Percentiles rank a stretch among this genome's conserved stretches.
These are phyloP conservation scores for Beverwykella pulmonaria DNA, from an alignment of 495 filamentous ascomycete genomes.

Conservation along the genomic window DNA sequence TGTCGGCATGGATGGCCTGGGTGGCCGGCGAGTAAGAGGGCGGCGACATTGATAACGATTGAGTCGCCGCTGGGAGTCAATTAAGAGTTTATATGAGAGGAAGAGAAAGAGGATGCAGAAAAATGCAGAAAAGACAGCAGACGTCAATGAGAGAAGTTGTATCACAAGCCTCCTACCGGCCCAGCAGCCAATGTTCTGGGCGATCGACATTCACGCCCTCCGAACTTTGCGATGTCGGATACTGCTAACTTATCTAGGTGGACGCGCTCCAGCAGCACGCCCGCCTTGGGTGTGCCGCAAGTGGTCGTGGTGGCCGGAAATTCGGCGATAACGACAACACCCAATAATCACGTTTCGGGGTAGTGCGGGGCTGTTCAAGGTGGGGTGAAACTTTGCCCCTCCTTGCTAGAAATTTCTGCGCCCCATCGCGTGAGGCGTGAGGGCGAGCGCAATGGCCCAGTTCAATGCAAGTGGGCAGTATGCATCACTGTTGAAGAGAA, in stretches of 20 bases:
- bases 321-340: neutral
- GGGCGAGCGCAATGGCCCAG: neutral
- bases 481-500: too few relatives aligned
- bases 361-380: slow-evolving; percentile 29
- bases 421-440: neutral
- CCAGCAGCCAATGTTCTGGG: neutral
- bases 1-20: slow-evolving; percentile 83
- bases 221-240: neutral
- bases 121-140: too few relatives aligned
- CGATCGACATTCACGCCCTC: slow-evolving; percentile 1
- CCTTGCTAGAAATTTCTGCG: slow-evolving; percentile 11
- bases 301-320: neutral
- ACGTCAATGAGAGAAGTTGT: too few relatives aligned
- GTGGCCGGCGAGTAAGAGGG: slow-evolving; percentile 59
- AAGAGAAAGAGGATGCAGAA: neutral
- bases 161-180: too few relatives aligned
- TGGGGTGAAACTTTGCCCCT: slow-evolving; percentile 29
- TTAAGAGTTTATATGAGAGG: too few relatives aligned
- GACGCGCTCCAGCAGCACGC: neutral
- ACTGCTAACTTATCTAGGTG: too few relatives aligned
- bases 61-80: neutral
- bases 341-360: slow-evolving; percentile 6
- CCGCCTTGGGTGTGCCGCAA: neutral
- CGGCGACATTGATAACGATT: slow-evolving; percentile 8
- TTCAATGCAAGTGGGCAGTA: neutral